phyloP scores from a whole-genome alignment of 2,329 filamentous ascomycete genomes.

The Claviceps lovelessii region DNA sequence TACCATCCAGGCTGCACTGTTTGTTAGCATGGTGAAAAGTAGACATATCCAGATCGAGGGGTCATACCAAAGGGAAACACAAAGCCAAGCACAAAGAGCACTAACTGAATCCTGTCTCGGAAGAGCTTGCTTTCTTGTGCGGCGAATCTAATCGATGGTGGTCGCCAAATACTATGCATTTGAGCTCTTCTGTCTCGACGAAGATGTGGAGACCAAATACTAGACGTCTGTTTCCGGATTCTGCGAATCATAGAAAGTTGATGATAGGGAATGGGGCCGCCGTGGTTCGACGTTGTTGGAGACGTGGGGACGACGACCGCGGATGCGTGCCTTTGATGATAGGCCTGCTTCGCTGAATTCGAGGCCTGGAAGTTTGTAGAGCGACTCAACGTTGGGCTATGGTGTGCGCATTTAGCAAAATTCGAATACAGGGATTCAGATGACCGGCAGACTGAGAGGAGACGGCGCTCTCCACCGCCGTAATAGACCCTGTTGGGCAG shows the following conservation, averaged over 20 bases:
- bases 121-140: conserved; percentile 46
- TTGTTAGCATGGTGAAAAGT: conserved; percentile 6
- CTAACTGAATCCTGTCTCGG: conserved; percentile 58
- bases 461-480: conserved; percentile 46
- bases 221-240: conserved; percentile 37
- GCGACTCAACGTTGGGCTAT: conserved; percentile 30
- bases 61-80: conserved; percentile 56
- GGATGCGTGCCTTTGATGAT: conserved; percentile 31
- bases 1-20: conserved; percentile 56
- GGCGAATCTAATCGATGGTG: conserved; percentile 55
- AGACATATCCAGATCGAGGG: not conserved
- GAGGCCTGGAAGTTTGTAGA: conserved; percentile 32
- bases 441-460: conserved; percentile 29
- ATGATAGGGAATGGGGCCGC: conserved; percentile 22
- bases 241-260: conserved; percentile 14
- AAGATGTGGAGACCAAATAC: conserved; percentile 62
- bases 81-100: conserved; percentile 64
- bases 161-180: conserved; percentile 53
- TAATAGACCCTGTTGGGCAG: conserved; percentile 46
- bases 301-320: conserved; percentile 28
- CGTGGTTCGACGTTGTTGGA: not conserved
- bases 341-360: conserved; percentile 16
- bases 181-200: conserved; percentile 46
- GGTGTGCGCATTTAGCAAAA: conserved; percentile 31
- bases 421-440: conserved; percentile 34